Percentiles rank a stretch among this genome's conserved stretches.
phyloP scores from a whole-genome alignment of 2,329 filamentous ascomycete genomes.

The Fusarium miscanthi region DNA sequence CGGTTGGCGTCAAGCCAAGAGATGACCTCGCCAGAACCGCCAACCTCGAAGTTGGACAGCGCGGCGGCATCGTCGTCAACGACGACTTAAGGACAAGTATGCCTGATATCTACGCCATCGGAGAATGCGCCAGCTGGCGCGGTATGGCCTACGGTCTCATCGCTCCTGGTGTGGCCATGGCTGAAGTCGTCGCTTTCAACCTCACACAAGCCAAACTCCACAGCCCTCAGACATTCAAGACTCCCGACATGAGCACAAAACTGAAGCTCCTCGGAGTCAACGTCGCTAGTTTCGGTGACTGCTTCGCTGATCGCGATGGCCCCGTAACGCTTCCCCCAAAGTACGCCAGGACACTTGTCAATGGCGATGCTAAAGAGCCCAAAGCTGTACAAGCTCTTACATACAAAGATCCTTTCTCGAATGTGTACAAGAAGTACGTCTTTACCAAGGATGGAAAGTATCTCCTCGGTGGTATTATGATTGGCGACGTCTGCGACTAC shows the following conservation, averaged over 20 bases:
- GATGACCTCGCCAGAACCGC: slow-evolving; percentile 79
- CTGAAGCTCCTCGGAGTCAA: slow-evolving; percentile 90
- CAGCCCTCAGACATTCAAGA: slow-evolving; percentile 75
- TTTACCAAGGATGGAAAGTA: slow-evolving; percentile 93
- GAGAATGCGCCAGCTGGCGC: slow-evolving; percentile 91
- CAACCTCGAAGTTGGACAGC: slow-evolving; percentile 77
- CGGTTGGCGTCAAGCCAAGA: slow-evolving; percentile 84
- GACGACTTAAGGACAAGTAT: slow-evolving; percentile 75
- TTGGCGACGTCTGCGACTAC: slow-evolving; percentile 91
- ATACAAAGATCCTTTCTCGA: slow-evolving; percentile 88
- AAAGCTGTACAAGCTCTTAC: slow-evolving; percentile 83
- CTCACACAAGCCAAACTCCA: slow-evolving; percentile 84
- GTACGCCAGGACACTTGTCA: slow-evolving; percentile 51
- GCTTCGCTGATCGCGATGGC: slow-evolving; percentile 89
- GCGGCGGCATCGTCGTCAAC: slow-evolving; percentile 79
- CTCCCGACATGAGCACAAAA: slow-evolving; percentile 90
- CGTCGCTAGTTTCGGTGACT: slow-evolving; percentile 93
- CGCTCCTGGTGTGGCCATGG: slow-evolving; percentile 91
- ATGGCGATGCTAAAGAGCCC: slow-evolving; percentile 36
- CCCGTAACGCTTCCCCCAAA: slow-evolving; percentile 78
- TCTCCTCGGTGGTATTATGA: slow-evolving; percentile 96
- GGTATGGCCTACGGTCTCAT: slow-evolving; percentile 90
- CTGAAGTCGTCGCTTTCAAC: slow-evolving; percentile 90
- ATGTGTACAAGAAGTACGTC: slow-evolving; percentile 93
- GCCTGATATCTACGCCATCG: slow-evolving; percentile 84